Percentiles rank a stretch among this genome's conserved stretches.
Evolutionary conservation across 768 basidiomycete species (phyloP).

Genomic region (Boletus sp.): DNA sequence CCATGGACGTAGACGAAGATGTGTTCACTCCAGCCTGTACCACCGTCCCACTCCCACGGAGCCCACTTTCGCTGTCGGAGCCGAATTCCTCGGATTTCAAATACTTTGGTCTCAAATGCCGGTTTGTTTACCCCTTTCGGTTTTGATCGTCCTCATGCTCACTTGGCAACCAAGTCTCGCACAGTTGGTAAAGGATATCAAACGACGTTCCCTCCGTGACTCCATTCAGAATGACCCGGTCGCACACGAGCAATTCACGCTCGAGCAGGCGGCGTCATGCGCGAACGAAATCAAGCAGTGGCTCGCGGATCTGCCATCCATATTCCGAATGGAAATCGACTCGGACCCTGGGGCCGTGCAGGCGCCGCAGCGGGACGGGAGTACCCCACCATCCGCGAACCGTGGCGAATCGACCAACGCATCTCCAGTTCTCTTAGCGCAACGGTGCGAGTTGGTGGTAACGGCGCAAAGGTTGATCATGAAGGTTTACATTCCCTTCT

Average conservation of each 20-base stretch:
- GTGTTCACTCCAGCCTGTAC: slow-evolving; percentile 48
- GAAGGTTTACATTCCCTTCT: slow-evolving; percentile 67
- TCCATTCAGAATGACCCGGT: slow-evolving; percentile 30
- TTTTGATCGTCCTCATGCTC: background rate
- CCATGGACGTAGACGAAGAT: slow-evolving; percentile 56
- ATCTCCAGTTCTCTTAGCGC: slow-evolving; percentile 43
- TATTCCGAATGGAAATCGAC: slow-evolving; percentile 45
- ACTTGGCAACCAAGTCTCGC: slow-evolving; percentile 45
- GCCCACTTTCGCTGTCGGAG: slow-evolving; percentile 23
- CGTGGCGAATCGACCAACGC: slow-evolving; percentile 15
- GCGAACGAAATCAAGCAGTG: slow-evolving; percentile 58
- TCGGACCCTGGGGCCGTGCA: slow-evolving; percentile 25
- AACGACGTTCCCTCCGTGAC: slow-evolving; percentile 48
- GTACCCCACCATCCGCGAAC: slow-evolving; percentile 4
- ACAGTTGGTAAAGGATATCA: slow-evolving; percentile 60
- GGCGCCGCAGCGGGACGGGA: slow-evolving; percentile 9
- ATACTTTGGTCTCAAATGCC: slow-evolving; percentile 59
- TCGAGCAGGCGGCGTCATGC: slow-evolving; percentile 60
- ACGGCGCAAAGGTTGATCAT: slow-evolving; percentile 60
- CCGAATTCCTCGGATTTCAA: slow-evolving; percentile 37
- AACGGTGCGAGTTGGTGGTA: slow-evolving; percentile 60
- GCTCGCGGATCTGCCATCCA: slow-evolving; percentile 49
- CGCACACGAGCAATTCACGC: slow-evolving; percentile 39
- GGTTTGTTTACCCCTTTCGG: slow-evolving; percentile 34
- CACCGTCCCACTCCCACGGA: slow-evolving; percentile 40